Evolutionary conservation across 345 rosid species (phyloP), one percentile per base, ranked within the genome.

Genomic region (Aurinia saxatilis): DNA sequence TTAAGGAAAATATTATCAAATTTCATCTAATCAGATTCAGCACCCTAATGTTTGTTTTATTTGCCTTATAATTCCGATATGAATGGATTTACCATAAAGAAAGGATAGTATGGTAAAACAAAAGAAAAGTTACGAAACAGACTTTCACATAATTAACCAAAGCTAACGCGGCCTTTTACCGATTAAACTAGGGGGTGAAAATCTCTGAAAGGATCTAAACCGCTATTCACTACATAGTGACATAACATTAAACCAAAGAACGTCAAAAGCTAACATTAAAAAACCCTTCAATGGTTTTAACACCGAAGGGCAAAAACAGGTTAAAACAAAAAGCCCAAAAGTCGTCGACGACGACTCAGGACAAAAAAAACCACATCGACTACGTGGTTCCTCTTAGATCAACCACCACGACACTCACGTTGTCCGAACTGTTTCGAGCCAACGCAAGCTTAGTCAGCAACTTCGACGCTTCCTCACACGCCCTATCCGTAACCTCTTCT

Each of bases 371-470:
- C 37, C 40, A 48, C 58, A 56, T 47, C 65, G 48, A 18, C 60
- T 80, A 76, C 86, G 80, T 77, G 83, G 70, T 72, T 49, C 50
- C 69, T 67, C 79, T 69, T 2, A 92, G 82, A 78, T 92, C 91
- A 65, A 92, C 98, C 78, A 89, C 96, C 29, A 92, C 85, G 0
- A 92, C 95, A 66, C 91, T 92, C 27, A 92, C 93, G 73, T 92
- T 92, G 80, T 92, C 98, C 15, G 85, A 50, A 50, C 87, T 92
- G 12, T 74, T 89, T 78, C 91, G 77, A 8, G 90, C 91, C 72
- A 92, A 72, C 2, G 98, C 93, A 73, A 89, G 75, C 78, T 81
- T 85, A 33, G 90, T 84, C 68, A 87, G 81, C 66, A 85, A 55
- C 79, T 73, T 25, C 5, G 97, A 79, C 41, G 95, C 95, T 21